Base-by-base conservation (phyloP, 2,329 filamentous ascomycete species). In the Trichoderma pleuroti region DNA sequence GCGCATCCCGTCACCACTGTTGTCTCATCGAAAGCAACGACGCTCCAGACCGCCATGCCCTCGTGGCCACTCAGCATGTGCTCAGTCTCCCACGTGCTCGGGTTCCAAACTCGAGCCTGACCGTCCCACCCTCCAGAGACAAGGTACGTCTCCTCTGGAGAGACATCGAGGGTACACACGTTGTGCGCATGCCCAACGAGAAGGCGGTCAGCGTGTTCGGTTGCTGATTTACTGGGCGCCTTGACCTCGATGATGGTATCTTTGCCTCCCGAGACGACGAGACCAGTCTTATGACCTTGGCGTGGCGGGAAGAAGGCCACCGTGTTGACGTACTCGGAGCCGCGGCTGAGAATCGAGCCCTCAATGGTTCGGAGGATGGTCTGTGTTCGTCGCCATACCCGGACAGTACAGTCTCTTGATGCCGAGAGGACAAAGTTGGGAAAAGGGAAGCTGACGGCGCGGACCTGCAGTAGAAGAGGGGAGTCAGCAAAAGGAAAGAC, bases 51-150 rank as follows among this genome's bases (percentile, higher is more conserved):
- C 63, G 91, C 91, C 76, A 80, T 81, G 49, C 88, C 92, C 69
- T 91, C 88, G 77, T 98, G 94, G 6, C 93, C 94, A 59, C 88
- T 83, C 21, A 99, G 84, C 60, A 91, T 78, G 14, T 90, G 82
- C 73, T 92, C 88, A 11, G 88, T 88, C 77, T 97, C 93, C 93
- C 95, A 98, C 74, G 91, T 94, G 52, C 88, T 88, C n/a, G 96
- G 84, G 73, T 86, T 87, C 96, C 96, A 99, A 66, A 98, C 83
- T 68, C 93, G 91, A 32, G 93, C 94, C 74, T 94, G 92, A 34
- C 89, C 89, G 80, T 99, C 96, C 96, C 96, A 99, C 76, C 94
- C 93, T 36, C 95, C 96, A 74, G 95, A 98, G 60, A 98, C 90
- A 52, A 98, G 86, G 79, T 90, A 93, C 59, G 84, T 87, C 2